phyloP scores from a whole-genome alignment of 208 protist species.

The Histomonas meleagridis region DNA sequence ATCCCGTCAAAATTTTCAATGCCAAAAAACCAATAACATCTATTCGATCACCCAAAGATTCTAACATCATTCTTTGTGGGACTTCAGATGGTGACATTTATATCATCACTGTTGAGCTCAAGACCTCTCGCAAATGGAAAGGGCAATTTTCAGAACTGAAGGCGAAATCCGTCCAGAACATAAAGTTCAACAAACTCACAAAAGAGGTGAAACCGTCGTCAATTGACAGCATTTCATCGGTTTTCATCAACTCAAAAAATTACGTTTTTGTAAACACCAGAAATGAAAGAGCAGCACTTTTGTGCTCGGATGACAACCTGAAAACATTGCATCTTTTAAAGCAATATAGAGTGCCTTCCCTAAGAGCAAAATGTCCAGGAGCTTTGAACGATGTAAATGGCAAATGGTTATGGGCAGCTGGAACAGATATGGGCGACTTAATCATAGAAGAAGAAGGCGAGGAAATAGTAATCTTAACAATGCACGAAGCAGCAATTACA shows the following conservation, averaged over 20 bases:
- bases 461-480: background rate
- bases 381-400: background rate
- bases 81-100: conserved; percentile 26
- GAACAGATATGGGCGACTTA: conserved; percentile 23
- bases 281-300: background rate
- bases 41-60: background rate
- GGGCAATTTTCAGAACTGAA: background rate
- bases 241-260: background rate
- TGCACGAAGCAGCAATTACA: background rate
- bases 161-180: background rate
- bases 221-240: background rate
- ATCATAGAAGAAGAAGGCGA: background rate
- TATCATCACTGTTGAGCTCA: background rate
- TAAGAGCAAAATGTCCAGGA: conserved; percentile 6
- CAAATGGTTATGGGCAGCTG: background rate
- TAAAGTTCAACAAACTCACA: background rate
- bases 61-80: background rate
- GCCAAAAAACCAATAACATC: background rate
- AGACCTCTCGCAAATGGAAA: background rate
- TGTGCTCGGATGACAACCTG: background rate
- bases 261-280: background rate
- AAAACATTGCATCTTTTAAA: background rate
- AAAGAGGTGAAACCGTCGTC: background rate
- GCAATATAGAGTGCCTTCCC: background rate
- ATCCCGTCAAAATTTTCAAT: background rate